phyloP scores from a whole-genome alignment of 1,139 yeast species.

The Eremothecium sinecaudum region DNA sequence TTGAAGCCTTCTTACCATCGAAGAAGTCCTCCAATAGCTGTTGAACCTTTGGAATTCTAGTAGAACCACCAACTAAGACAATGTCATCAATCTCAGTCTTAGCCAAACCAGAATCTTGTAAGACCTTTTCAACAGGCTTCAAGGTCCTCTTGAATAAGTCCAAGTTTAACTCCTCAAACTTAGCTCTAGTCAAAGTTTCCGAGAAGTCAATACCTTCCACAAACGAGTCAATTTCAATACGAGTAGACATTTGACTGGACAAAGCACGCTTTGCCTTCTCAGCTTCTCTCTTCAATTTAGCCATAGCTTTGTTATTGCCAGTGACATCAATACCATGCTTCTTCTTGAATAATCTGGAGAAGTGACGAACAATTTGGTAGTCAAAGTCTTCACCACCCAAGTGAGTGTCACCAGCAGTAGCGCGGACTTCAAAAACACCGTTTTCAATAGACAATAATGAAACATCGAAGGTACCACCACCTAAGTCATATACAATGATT shows the following conservation, averaged over 20 bases:
- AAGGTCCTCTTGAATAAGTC: slow-evolving; percentile 82
- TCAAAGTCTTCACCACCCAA: slow-evolving; percentile 98
- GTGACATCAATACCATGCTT: slow-evolving; percentile 73
- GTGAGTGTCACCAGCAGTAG: slow-evolving; percentile 93
- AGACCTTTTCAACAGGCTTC: slow-evolving; percentile 88
- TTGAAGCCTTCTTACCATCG: slow-evolving; percentile 87
- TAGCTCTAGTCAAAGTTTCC: slow-evolving; percentile 87
- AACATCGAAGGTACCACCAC: slow-evolving; percentile 96
- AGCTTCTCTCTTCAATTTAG: slow-evolving; percentile 89
- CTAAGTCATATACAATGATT: slow-evolving; percentile 86
- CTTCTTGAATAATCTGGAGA: slow-evolving; percentile 78
- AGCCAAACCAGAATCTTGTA: slow-evolving; percentile 78
- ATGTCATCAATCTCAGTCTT: slow-evolving; percentile 82
- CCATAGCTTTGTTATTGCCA: slow-evolving; percentile 66
- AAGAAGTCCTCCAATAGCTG: slow-evolving; percentile 78
- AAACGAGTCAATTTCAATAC: slow-evolving; percentile 91
- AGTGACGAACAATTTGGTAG: slow-evolving; percentile 78
- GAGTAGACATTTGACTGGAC: slow-evolving; percentile 66
- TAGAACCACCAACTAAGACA: slow-evolving; percentile 94
- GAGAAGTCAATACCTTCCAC: slow-evolving; percentile 93
- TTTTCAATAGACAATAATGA: slow-evolving; percentile 81
- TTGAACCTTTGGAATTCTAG: slow-evolving; percentile 96
- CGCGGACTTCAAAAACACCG: slow-evolving; percentile 91
- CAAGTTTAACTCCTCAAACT: slow-evolving; percentile 86
- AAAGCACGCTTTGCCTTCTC: slow-evolving; percentile 95